Evolutionary conservation across 192 early-diverging fungal species (phyloP).

Genomic region (Entrophospora sp.): DNA sequence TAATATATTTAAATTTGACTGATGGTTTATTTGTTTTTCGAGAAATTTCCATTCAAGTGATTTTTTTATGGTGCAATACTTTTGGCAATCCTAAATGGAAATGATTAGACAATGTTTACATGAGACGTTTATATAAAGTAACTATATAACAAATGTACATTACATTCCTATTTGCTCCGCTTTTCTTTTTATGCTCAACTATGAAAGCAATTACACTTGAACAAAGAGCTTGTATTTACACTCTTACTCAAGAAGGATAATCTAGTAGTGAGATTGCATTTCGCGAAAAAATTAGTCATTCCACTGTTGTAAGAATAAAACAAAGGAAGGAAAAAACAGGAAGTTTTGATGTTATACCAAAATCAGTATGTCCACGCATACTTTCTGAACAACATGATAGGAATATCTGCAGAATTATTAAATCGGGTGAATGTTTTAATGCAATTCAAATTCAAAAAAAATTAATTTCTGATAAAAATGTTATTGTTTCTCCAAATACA

Average conservation of each 20-base stretch:
- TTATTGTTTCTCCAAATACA: neutral
- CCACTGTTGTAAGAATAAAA: neutral
- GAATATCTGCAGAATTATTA: neutral
- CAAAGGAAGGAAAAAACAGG: neutral
- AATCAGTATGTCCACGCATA: neutral
- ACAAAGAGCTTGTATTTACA: neutral
- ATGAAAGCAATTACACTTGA: too few relatives aligned
- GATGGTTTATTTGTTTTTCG: too few relatives aligned
- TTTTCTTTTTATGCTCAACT: too few relatives aligned
- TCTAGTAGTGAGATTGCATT: neutral
- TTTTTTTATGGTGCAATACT: too few relatives aligned
- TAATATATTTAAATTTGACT: too few relatives aligned
- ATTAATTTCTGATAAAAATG: neutral
- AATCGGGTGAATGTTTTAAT: neutral
- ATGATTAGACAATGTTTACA: too few relatives aligned
- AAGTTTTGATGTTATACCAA: neutral
- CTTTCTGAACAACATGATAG: neutral
- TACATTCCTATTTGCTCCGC: too few relatives aligned
- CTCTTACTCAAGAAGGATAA: neutral
- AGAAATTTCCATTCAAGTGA: too few relatives aligned
- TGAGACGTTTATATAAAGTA: too few relatives aligned
- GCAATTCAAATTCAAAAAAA: neutral
- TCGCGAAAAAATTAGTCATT: neutral
- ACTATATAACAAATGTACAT: too few relatives aligned
- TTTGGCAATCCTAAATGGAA: too few relatives aligned